phyloP scores from a whole-genome alignment of 228 moss, liverwort and hornwort species.

The Sphagnum fallax region DNA sequence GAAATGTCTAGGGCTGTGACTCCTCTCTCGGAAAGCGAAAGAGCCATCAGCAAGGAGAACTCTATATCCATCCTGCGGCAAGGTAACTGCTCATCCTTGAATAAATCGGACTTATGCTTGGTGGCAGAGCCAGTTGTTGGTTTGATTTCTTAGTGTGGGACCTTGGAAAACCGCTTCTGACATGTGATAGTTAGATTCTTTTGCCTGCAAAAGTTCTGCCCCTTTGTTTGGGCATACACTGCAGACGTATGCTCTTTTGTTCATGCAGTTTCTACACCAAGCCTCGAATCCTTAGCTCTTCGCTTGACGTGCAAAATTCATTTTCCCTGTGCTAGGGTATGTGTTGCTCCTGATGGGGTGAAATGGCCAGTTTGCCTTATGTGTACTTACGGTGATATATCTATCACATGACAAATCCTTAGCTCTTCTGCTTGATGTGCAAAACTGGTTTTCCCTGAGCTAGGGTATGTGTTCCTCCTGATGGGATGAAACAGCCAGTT shows the following conservation, averaged over 20 bases:
- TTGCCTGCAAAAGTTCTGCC: neutral
- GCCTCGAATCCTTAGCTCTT: too few relatives aligned
- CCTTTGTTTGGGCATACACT: too few relatives aligned
- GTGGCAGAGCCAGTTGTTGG: neutral
- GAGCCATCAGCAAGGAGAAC: constrained; percentile 8
- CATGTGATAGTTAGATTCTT: neutral
- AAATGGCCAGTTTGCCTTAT: too few relatives aligned
- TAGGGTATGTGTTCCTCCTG: too few relatives aligned
- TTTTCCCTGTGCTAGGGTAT: too few relatives aligned
- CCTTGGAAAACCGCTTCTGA: neutral
- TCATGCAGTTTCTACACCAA: neutral
- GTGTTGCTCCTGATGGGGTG: too few relatives aligned
- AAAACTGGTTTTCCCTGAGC: too few relatives aligned
- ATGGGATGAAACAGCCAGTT: too few relatives aligned
- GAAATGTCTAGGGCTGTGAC: constrained; percentile 4
- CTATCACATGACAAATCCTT: too few relatives aligned
- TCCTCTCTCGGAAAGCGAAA: constrained; percentile 1
- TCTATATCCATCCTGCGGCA: constrained; percentile 11
- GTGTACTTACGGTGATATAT: too few relatives aligned
- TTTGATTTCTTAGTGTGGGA: neutral
- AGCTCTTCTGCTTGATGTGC: too few relatives aligned
- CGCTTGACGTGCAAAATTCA: too few relatives aligned
- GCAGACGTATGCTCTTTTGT: neutral
- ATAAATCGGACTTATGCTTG: neutral
- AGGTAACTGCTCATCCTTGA: neutral